A percentile compares a stretch with the other conserved stretches of the same genome.
These are phyloP conservation scores for Lumnitzera racemosa DNA, from an alignment of 345 rosid genomes.

Conservation along the genomic window DNA sequence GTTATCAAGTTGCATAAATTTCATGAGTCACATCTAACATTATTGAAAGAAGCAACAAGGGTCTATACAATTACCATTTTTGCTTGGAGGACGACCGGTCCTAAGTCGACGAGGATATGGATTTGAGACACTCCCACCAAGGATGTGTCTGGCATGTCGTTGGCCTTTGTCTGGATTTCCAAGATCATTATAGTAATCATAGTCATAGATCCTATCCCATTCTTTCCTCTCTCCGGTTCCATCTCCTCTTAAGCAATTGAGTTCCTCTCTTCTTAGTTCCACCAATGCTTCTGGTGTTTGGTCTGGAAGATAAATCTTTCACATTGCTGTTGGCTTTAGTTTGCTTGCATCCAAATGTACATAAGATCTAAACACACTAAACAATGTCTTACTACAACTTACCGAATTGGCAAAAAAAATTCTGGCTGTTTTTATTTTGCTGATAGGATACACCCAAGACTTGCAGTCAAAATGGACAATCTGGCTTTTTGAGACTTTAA, in stretches of 20 bases:
- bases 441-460: conserved; percentile 53
- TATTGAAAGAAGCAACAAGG: neutral
- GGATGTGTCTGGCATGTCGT: conserved; percentile 28
- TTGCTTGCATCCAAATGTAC: neutral
- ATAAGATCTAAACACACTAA: neutral
- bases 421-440: conserved; percentile 24
- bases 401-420: conserved; percentile 49
- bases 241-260: conserved; percentile 34
- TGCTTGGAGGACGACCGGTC: conserved; percentile 29
- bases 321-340: neutral
- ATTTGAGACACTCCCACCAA: conserved; percentile 35
- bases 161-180: conserved; percentile 34
- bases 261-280: conserved; percentile 39
- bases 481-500: conserved; percentile 11
- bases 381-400: conserved; percentile 4
- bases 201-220: conserved; percentile 52
- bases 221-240: conserved; percentile 35
- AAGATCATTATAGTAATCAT: conserved; percentile 48
- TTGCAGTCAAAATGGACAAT: conserved; percentile 38
- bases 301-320: conserved; percentile 41
- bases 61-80: conserved; percentile 16
- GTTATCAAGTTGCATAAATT: neutral
- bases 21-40: neutral
- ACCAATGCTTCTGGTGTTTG: conserved; percentile 36
- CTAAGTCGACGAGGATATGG: conserved; percentile 56